Conservation (phyloP, 2,329 filamentous ascomycete genomes). For the Aotearoamyces nothofagi region DNA sequence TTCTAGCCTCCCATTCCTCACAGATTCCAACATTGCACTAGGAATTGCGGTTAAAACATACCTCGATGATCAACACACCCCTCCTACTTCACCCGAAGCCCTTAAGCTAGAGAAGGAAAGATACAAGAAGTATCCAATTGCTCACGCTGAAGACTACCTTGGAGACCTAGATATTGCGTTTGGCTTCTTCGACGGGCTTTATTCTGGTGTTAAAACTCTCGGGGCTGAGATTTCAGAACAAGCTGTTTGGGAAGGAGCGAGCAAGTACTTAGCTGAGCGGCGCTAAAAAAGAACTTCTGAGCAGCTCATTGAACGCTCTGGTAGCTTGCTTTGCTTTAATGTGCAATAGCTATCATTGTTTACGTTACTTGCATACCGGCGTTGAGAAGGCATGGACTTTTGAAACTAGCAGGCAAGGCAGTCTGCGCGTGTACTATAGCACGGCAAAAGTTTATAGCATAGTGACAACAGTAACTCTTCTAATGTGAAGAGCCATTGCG, state of each 20-base stretch:
- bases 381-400: no score
- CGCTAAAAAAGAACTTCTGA: slow-evolving; percentile 7
- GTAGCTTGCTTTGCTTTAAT: no score
- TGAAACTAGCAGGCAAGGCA: no score
- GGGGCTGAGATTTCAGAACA: slow-evolving; percentile 29
- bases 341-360: no score
- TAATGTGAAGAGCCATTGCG: no score
- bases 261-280: slow-evolving; percentile 29
- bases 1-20: slow-evolving; percentile 46
- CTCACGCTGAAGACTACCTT: slow-evolving; percentile 39
- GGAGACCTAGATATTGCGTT: slow-evolving; percentile 43
- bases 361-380: no score
- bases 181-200: slow-evolving; percentile 41
- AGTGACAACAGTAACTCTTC: no score
- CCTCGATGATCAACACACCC: slow-evolving; percentile 52
- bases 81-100: slow-evolving; percentile 34
- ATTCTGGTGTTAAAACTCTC: slow-evolving; percentile 39
- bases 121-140: slow-evolving; percentile 35
- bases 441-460: no score
- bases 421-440: no score
- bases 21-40: slow-evolving; percentile 58
- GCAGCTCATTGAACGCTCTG: no score
- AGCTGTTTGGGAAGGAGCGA: slow-evolving; percentile 37
- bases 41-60: slow-evolving; percentile 71
- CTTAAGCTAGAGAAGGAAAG: slow-evolving; percentile 28